Evolutionary conservation across 2,329 filamentous ascomycete species (phyloP), one percentile per base, ranked within the genome.

Genomic region (Colletotrichum orbiculare): DNA sequence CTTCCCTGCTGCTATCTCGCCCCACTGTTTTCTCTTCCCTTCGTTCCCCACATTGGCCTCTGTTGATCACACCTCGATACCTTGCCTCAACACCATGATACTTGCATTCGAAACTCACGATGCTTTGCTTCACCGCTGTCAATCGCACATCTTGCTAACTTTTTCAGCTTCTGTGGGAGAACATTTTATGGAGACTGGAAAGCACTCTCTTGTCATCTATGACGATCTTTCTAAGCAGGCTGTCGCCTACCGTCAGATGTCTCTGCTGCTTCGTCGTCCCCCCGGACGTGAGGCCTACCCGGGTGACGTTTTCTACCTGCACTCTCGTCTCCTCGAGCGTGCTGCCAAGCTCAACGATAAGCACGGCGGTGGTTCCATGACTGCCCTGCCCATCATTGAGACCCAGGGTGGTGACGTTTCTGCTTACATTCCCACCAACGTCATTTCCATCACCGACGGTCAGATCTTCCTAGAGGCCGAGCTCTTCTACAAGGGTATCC

Each of bases 401-500:
- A 99, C 96, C 81, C 96, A 98, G 89, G 96, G 96, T 89, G 96
- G 96, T 93, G 96, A 99, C 85, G 96, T 99, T 78, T 98, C 96
- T 75, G 96, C 96, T 75, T 99, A 98, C 85, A 98, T 99, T 89
- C 96, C 96, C 77, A 99, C 96, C 85, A 99, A 98, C 88, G 96
- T 98, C 85, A 99, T 99, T 89, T 98, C 95, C 82, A 99, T 99
- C 80, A 99, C 96, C 75, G 96, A 98, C 78, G 96, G 96, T 71
- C 96, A 99, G 87, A 98, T 99, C 84, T 99, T 99, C 93, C 89
- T 99, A 87, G 96, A 99, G 86, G 84, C 95, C 73, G 96, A 99
- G 84, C 89, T 98, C 72, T 99, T 98, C 92, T 98, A 97, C 93
- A 99, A 99, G 93, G 96, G 96, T 96, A 86, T 99, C 84, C 95